Conservation (phyloP, 2,329 filamentous ascomycete species). For the Epichloe hybrida region DNA sequence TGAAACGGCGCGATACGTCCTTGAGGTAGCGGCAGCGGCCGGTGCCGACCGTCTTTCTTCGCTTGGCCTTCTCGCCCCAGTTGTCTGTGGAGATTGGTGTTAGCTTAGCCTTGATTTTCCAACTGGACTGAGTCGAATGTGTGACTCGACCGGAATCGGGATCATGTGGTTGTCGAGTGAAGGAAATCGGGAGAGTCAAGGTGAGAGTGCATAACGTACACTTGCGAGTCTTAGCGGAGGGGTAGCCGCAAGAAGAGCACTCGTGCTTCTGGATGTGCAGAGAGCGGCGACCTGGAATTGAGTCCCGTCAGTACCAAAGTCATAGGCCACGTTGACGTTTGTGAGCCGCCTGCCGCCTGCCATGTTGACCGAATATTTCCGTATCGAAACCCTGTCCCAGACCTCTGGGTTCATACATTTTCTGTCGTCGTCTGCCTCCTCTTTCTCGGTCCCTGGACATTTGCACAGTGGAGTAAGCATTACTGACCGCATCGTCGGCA, state of each 20-base stretch:
- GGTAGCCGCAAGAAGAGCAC: conserved; percentile 91
- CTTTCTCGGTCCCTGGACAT: conserved; percentile 7
- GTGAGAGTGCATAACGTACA: conserved; percentile 53
- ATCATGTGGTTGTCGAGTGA: background rate
- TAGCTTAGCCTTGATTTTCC: background rate
- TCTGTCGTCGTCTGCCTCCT: conserved; percentile 2
- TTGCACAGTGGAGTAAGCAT: conserved; percentile 2
- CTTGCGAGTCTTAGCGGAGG: conserved; percentile 92
- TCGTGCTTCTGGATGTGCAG: conserved; percentile 99
- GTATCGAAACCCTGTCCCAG: background rate
- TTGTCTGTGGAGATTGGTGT: conserved; percentile 52
- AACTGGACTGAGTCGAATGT: background rate
- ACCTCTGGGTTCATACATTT: background rate
- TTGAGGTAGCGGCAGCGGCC: conserved; percentile 95
- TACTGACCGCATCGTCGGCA: conserved; percentile 95
- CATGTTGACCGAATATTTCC: background rate
- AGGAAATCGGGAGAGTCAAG: background rate
- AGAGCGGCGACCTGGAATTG: conserved; percentile 67
- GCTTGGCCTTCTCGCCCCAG: conserved; percentile 99
- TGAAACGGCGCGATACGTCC: conserved; percentile 82
- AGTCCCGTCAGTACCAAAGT: conserved; percentile 6
- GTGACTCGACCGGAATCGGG: no score
- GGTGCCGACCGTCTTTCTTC: conserved; percentile 97
- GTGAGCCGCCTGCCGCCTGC: background rate
- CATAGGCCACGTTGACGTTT: background rate